Evolutionary conservation across 768 basidiomycete species (phyloP).

Genomic region (Chalciporus chontae): DNA sequence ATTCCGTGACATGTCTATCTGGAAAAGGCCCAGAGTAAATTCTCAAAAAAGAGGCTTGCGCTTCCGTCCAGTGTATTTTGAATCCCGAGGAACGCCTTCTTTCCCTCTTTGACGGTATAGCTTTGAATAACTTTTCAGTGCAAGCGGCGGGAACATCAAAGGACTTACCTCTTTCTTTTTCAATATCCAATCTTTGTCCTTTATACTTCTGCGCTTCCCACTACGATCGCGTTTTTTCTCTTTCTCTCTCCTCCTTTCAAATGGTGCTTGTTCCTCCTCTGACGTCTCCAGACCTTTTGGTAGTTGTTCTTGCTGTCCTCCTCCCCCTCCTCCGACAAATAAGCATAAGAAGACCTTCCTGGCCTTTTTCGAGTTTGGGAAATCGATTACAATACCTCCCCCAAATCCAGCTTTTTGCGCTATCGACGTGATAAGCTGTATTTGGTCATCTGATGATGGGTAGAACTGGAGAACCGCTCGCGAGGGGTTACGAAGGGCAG

Average conservation of each 20-base stretch:
- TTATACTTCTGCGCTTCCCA: slow-evolving; percentile 68
- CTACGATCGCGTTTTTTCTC: slow-evolving; percentile 52
- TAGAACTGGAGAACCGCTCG: slow-evolving; percentile 93
- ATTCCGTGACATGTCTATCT: not conserved
- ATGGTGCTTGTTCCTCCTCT: slow-evolving; percentile 57
- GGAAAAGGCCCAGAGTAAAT: not conserved
- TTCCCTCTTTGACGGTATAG: slow-evolving; percentile 84
- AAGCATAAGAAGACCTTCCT: slow-evolving; percentile 92
- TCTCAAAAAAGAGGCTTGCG: slow-evolving; percentile 72
- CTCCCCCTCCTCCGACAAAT: slow-evolving; percentile 78
- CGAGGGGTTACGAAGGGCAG: slow-evolving; percentile 79
- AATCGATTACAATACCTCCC: slow-evolving; percentile 95
- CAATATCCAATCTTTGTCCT: slow-evolving; percentile 89
- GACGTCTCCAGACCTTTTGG: slow-evolving; percentile 78
- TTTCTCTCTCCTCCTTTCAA: slow-evolving; percentile 76
- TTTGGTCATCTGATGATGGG: slow-evolving; percentile 94
- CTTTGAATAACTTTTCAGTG: slow-evolving; percentile 34
- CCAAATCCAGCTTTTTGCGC: slow-evolving; percentile 96
- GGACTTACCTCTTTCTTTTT: slow-evolving; percentile 88
- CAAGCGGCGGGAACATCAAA: slow-evolving; percentile 3
- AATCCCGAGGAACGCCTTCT: slow-evolving; percentile 78
- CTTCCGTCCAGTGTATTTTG: slow-evolving; percentile 91
- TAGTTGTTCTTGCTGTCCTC: slow-evolving; percentile 54
- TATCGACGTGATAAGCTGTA: slow-evolving; percentile 88
- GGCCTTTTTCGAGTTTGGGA: slow-evolving; percentile 95